Percentiles rank a stretch among this genome's conserved stretches.
Evolutionary conservation across 345 rosid genomes (phyloP).

Genomic region (Pseudoturritis turrita): DNA sequence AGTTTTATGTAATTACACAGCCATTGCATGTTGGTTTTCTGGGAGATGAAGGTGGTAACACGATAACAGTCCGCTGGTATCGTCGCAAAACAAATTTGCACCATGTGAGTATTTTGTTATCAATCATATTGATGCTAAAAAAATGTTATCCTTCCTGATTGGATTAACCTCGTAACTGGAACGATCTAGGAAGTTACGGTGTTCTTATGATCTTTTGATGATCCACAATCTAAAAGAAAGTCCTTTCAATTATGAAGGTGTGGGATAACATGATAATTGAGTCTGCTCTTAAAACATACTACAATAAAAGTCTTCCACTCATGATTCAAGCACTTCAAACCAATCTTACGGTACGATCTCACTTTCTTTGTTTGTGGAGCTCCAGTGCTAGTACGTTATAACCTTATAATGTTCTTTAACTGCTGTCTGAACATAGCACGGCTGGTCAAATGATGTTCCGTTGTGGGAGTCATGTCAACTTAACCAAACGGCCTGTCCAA

Average conservation of each 20-base stretch:
- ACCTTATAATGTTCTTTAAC: neutral
- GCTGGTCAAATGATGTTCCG: conserved; percentile 56
- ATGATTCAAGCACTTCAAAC: conserved; percentile 65
- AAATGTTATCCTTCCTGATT: neutral
- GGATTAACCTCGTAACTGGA: neutral
- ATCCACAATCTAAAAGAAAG: neutral
- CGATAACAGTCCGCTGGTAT: conserved; percentile 77
- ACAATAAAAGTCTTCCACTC: conserved; percentile 52
- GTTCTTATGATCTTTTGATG: neutral
- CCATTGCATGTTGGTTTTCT: conserved; percentile 89
- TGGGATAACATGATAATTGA: conserved; percentile 95
- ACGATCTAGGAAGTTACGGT: neutral
- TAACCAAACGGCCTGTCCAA: conserved; percentile 71
- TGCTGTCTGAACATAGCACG: conserved; percentile 34
- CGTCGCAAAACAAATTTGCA: conserved; percentile 84
- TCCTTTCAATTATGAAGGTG: conserved; percentile 28
- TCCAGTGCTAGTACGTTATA: neutral
- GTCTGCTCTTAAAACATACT: conserved; percentile 74
- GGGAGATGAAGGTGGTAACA: conserved; percentile 94
- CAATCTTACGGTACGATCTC: conserved; percentile 58
- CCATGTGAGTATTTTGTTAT: conserved; percentile 58
- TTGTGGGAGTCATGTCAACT: conserved; percentile 59
- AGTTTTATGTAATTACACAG: conserved; percentile 37
- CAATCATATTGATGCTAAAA: neutral
- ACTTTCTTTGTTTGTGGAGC: neutral